These are phyloP conservation scores for Penicillium lividum DNA, from an alignment of 495 filamentous ascomycete species.

Conservation along the genomic window DNA sequence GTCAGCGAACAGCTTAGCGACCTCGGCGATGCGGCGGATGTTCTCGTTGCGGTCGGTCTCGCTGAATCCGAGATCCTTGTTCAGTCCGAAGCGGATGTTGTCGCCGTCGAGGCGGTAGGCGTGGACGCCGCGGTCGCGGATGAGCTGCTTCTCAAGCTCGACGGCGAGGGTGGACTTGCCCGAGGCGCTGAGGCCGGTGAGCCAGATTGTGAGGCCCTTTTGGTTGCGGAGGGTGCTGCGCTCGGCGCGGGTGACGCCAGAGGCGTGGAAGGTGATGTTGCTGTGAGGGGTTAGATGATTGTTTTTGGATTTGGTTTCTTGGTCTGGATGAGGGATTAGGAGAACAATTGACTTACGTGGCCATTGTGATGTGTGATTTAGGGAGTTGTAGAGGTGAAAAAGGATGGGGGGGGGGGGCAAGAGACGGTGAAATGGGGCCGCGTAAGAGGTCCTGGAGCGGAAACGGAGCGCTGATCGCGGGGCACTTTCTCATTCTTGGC, in stretches of 20 bases:
- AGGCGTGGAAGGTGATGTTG: constrained; percentile 98
- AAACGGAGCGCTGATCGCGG: constrained; percentile 26
- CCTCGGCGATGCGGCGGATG: constrained; percentile 93
- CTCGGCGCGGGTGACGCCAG: constrained; percentile 81
- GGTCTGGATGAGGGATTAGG: not conserved
- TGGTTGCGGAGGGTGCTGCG: constrained; percentile 79
- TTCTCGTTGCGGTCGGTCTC: constrained; percentile 95
- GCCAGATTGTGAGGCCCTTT: constrained; percentile 92
- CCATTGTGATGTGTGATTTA: constrained; percentile 39
- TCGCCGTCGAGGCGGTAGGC: constrained; percentile 97
- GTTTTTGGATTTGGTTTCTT: constrained; percentile 7
- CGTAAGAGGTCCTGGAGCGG: constrained; percentile 14
- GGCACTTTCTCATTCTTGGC: constrained; percentile 6
- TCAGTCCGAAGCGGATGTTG: constrained; percentile 97
- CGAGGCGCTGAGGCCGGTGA: constrained; percentile 92
- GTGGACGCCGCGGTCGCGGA: constrained; percentile 67
- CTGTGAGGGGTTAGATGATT: constrained; percentile 45
- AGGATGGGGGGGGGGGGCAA: constrained; percentile 6
- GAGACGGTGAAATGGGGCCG: constrained; percentile 21
- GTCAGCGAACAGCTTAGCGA: constrained; percentile 95
- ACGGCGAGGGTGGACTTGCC: constrained; percentile 96
- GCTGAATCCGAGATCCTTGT: constrained; percentile 94
- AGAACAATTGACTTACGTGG: constrained; percentile 41
- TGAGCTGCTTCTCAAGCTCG: constrained; percentile 91
- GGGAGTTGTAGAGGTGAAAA: constrained; percentile 14